Conservation (phyloP, 1,139 yeast species). For the Hemisphaericaspora lyxosophila region DNA sequence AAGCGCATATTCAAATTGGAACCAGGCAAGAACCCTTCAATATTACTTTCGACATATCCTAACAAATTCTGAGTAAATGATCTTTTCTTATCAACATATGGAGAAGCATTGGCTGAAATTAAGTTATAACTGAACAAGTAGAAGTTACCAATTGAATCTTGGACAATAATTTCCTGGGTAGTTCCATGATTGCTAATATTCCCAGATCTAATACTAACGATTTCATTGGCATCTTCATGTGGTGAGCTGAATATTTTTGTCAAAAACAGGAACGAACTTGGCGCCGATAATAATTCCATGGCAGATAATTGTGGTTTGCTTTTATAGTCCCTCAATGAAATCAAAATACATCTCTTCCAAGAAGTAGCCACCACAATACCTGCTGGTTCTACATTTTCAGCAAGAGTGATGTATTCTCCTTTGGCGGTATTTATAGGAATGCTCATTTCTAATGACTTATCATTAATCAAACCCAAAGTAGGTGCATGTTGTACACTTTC, state of each 20-base stretch:
- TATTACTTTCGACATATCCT: constrained; percentile 30
- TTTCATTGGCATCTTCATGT: constrained; percentile 36
- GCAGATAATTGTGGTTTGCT: constrained; percentile 57
- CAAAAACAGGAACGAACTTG: constrained; percentile 23
- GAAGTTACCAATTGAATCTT: constrained; percentile 47
- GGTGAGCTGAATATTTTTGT: constrained; percentile 22
- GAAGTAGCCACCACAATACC: constrained; percentile 75
- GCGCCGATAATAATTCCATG: constrained; percentile 30
- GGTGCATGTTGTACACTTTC: constrained; percentile 70
- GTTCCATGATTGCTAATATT: constrained; percentile 51
- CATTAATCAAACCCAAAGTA: constrained; percentile 59
- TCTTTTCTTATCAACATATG: constrained; percentile 27
- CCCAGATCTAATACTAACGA: constrained; percentile 63
- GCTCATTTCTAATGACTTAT: constrained; percentile 35
- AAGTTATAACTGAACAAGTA: constrained; percentile 33
- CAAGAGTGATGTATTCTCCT: constrained; percentile 57
- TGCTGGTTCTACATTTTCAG: constrained; percentile 69
- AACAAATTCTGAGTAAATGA: constrained; percentile 31
- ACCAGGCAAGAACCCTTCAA: constrained; percentile 44
- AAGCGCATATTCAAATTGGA: constrained; percentile 35
- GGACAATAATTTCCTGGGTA: constrained; percentile 41
- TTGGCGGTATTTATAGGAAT: constrained; percentile 38
- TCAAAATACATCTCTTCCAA: constrained; percentile 61
- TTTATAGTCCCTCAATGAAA: constrained; percentile 64
- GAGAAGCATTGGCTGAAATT: constrained; percentile 30